Base-by-base conservation (phyloP, 2,329 filamentous ascomycete species). In the Penicillium brevicompactum region DNA sequence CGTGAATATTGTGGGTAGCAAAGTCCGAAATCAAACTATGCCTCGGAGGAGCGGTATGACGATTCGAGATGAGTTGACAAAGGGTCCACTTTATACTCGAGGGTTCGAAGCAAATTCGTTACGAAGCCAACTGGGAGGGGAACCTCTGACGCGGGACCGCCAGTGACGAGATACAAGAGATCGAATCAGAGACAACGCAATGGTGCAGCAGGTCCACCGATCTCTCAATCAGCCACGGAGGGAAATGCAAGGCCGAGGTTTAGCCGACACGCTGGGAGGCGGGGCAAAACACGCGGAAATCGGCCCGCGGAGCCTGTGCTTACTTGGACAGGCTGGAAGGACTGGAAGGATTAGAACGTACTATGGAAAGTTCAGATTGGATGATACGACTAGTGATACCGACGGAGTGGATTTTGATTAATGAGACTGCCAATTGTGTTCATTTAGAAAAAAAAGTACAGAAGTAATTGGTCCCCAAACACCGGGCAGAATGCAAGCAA, bases 151-250 rank as follows among this genome's bases (percentile, higher is more conserved):
- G n/a, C 34, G 30, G 9, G 5, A 5, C 18, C 8, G 34, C 44
- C 38, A 46, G 42, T 43, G 14, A 37, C 18, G 24, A 48, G 13
- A 37, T n/a, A 1, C 4, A 3, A 3, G 16, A 37, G 11, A n/a
- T 37, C 34, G 34, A 37, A 37, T 37, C 34, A 37, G 11, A 37
- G 34, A n/a, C 34, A 27, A 7, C 34, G n/a, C 34, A 37, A 37
- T n/a, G 11, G 13, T 18, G 34, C 34, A 37, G 30, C 34, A 30
- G 40, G 34, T 44, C 46, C 42, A 55, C 41, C 34, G 32, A 30
- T 44, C 22, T 43, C 58, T 62, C 55, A 62, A 68, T 61, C 32
- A 53, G 63, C 44, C 53, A 68, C 65, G 64, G 60, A 63, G 60
- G 46, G 32, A 30, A 31, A 34, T 22, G 41, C 31, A 47, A 51